Base-by-base conservation (phyloP, 2,329 filamentous ascomycete genomes). In the Aureobasidium sp. region DNA sequence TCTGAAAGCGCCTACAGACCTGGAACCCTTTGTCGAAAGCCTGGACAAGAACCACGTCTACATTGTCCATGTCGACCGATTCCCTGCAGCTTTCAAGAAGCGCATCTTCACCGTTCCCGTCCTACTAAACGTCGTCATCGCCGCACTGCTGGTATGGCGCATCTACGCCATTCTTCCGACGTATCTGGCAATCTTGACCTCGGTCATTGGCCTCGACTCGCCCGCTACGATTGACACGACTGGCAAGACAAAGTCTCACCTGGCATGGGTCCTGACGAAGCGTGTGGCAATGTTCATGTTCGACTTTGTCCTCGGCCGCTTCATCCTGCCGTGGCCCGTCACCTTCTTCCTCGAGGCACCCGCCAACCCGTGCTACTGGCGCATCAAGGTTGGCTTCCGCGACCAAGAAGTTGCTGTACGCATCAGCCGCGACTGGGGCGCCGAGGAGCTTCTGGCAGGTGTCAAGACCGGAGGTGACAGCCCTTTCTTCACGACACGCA, bases 31-130 rank as follows among this genome's bases (percentile, higher is more conserved):
- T 70, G 79, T 88, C 69, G 75, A 81, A 37, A 81, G 78, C 45
- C 84, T 96, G 62, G 81, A 84, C 61, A 78, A 81, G 60, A 75
- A 81, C 60, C 84, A 89, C 72, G 81, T 95, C 70, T 96, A 96
- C 80, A 82, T 96, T 68, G 81, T 87, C 31, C 91, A 96, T 77
- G 78, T 95, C 73, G 92, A 96, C 78, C 76, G 75, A 62, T 85
- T 87, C 63, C 84, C 86, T 0, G 74, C 75, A 21, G 78, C 80
- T 29, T 84, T 92, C 75, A 96, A 96, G 75, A 83, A 83, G 71
- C 88, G 89, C 69, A 87, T 95, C 68, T 96, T 96, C 74, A 68
- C 84, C 50, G 85, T 96, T 0, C 90, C 92, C 17, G 79, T 90
- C 19, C 72, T 85, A 19, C 84, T 96, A 74, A 96, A 96, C 73